These are phyloP conservation scores for Coleophoma cylindrospora DNA, from an alignment of 2,329 filamentous ascomycete species.

Conservation along the genomic window DNA sequence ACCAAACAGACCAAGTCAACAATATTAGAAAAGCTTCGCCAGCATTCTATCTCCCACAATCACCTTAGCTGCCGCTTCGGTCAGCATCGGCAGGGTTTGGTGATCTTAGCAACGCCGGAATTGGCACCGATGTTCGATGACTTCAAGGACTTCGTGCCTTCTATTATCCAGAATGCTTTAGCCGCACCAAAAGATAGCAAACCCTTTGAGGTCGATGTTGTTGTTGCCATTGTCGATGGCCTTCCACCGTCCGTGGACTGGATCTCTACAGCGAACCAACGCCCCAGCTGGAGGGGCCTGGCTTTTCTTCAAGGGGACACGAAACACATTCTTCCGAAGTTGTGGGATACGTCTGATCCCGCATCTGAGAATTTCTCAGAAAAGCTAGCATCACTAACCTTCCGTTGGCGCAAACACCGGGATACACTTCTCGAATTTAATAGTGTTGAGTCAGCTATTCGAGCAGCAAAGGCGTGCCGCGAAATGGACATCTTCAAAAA, in stretches of 20 bases:
- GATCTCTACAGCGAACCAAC: constrained; percentile 4
- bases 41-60: not conserved
- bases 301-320: constrained; percentile 44
- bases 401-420: not conserved
- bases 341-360: constrained; percentile 32
- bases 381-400: constrained; percentile 15
- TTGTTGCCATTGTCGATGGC: constrained; percentile 52
- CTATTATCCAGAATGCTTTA: constrained; percentile 11
- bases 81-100: constrained; percentile 12
- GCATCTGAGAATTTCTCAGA: constrained; percentile 1
- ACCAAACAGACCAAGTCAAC: too few relatives aligned
- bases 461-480: not conserved
- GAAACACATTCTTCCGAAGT: constrained; percentile 35
- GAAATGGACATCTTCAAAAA: not conserved
- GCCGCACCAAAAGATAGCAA: constrained; percentile 2
- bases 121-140: constrained; percentile 25
- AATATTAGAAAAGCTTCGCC: too few relatives aligned
- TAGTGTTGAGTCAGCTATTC: not conserved
- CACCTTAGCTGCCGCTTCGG: not conserved
- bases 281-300: constrained; percentile 33
- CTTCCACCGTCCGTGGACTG: constrained; percentile 31
- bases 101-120: constrained; percentile 27
- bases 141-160: constrained; percentile 19
- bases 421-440: not conserved
- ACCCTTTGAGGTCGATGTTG: constrained; percentile 36